These are phyloP conservation scores for Raddia distichophylla DNA, from an alignment of 176 grass and related monocot species.

Conservation along the genomic window DNA sequence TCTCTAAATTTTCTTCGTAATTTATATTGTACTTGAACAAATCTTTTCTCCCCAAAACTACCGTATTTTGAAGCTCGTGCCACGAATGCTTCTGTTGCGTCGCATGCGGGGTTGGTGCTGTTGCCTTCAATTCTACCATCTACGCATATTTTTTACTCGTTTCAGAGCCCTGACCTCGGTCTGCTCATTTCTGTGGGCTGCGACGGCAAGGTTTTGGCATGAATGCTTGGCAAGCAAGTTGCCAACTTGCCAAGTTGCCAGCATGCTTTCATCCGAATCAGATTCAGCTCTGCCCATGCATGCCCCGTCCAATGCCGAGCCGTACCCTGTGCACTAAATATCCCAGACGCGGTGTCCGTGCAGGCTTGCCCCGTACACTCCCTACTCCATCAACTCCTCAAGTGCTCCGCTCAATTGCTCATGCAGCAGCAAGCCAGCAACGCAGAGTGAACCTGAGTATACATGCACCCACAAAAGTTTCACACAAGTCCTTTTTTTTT, in stretches of 20 bases:
- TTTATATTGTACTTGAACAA: too few species aligned
- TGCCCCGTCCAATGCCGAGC: not conserved
- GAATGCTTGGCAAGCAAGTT: not conserved
- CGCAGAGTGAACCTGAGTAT: not conserved
- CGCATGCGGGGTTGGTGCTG: not conserved
- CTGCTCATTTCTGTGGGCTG: not conserved
- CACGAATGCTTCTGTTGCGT: too few species aligned
- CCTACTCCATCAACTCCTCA: too few species aligned
- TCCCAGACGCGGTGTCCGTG: not conserved
- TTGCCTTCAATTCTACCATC: not conserved
- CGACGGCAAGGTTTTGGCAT: not conserved
- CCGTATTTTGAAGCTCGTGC: too few species aligned
- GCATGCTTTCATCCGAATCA: too few species aligned
- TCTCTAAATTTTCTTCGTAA: too few species aligned
- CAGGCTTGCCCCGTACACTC: not conserved
- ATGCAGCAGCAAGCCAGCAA: not conserved
- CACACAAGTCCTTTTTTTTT: too few species aligned
- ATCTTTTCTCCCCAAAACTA: too few species aligned
- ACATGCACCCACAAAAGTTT: too few species aligned
- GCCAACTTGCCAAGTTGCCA: too few species aligned
- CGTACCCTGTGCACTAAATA: not conserved
- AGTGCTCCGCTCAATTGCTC: not conserved
- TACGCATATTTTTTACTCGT: not conserved
- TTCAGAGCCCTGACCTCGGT: not conserved
- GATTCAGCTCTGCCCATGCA: not conserved